A percentile compares a stretch with the other conserved stretches of the same genome.
These are phyloP conservation scores for Bipolaris zeicola DNA, from an alignment of 2,329 filamentous ascomycete species.

Conservation along the genomic window DNA sequence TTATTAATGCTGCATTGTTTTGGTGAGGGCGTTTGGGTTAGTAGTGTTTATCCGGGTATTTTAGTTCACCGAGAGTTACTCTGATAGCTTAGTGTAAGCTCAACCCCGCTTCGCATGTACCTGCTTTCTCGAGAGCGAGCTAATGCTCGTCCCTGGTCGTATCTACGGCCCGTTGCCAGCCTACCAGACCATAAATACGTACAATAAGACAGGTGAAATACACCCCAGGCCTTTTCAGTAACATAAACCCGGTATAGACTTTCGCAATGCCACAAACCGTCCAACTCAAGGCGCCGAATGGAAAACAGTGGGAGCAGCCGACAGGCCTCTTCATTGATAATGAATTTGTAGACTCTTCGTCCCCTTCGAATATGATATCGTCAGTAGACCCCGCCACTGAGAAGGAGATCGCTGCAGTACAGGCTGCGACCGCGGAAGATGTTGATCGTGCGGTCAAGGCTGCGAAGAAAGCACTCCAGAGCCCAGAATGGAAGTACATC, in stretches of 20 bases:
- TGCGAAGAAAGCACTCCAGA: conserved; percentile 33
- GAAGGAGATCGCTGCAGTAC: conserved; percentile 37
- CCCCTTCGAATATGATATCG: conserved; percentile 28
- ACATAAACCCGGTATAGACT: not conserved
- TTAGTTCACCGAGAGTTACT: too few species aligned
- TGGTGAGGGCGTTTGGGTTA: too few species aligned
- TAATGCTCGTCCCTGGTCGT: not conserved
- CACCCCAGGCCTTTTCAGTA: not conserved
- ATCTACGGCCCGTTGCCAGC: not conserved
- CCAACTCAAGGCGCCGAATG: conserved; percentile 49
- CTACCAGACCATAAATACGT: not conserved
- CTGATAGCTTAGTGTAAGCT: not conserved
- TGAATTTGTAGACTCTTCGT: conserved; percentile 49
- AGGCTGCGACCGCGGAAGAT: conserved; percentile 42
- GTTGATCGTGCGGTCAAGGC: conserved; percentile 45
- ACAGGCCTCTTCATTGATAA: conserved; percentile 54
- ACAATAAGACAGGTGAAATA: not conserved
- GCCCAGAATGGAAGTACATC: conserved; percentile 28
- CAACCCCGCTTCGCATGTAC: conserved; percentile 1
- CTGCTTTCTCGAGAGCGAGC: not conserved
- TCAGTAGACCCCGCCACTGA: conserved; percentile 31
- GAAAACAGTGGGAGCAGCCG: conserved; percentile 45
- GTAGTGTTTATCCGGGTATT: too few species aligned
- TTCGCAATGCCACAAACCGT: conserved; percentile 16
- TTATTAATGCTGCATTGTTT: too few species aligned